phyloP scores from a whole-genome alignment of 1,284 basidiomycete genomes.

The Sanguinoderma infundibulare region DNA sequence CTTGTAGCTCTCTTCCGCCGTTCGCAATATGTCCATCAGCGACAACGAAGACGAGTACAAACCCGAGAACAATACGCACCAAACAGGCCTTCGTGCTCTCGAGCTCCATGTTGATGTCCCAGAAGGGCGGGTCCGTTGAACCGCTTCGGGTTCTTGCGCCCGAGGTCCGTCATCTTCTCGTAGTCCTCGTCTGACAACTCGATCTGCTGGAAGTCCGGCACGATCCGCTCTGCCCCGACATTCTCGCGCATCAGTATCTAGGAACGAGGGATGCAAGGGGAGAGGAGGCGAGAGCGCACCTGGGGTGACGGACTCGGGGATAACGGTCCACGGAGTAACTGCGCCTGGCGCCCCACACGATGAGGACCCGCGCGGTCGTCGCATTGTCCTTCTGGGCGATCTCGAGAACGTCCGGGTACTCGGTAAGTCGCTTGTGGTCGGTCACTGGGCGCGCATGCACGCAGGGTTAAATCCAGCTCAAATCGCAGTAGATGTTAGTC shows the following conservation, averaged over 20 bases:
- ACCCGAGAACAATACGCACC: background rate
- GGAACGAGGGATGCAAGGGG: background rate
- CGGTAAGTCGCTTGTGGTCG: slow-evolving; percentile 64
- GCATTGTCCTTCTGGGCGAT: slow-evolving; percentile 53
- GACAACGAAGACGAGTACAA: too few species aligned
- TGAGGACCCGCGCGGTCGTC: slow-evolving; percentile 57
- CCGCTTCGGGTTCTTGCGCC: slow-evolving; percentile 54
- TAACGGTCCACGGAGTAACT: slow-evolving; percentile 45
- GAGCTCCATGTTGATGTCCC: slow-evolving; percentile 67
- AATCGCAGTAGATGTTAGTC: background rate
- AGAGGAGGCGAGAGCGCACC: slow-evolving; percentile 3
- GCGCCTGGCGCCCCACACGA: slow-evolving; percentile 53
- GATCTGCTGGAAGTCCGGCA: slow-evolving; percentile 61
- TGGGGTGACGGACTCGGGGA: slow-evolving; percentile 52
- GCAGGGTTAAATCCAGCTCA: background rate
- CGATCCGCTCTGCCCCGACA: slow-evolving; percentile 50
- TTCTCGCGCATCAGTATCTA: too few species aligned
- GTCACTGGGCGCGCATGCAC: slow-evolving; percentile 46
- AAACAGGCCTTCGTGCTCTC: slow-evolving; percentile 52
- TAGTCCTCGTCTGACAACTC: slow-evolving; percentile 56
- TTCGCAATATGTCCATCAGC: too few species aligned
- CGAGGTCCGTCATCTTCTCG: slow-evolving; percentile 53
- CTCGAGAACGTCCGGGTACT: slow-evolving; percentile 54
- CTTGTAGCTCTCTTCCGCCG: too few species aligned
- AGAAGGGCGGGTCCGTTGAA: slow-evolving; percentile 68